Conservation (phyloP, 78 protist species). For the Planoprotostelium fungivorum region DNA sequence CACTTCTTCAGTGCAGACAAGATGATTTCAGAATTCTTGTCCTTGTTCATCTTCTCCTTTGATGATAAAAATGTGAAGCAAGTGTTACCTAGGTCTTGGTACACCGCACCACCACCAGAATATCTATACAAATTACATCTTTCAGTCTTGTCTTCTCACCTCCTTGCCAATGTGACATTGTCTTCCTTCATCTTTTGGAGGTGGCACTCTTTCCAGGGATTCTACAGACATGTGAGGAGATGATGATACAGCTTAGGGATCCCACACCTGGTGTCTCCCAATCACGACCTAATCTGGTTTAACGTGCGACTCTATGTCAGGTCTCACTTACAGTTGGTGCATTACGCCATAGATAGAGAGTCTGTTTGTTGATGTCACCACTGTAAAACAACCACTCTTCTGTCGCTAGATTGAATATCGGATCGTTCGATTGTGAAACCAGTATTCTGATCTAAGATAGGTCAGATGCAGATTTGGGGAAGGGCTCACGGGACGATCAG, state of each 20-base stretch:
- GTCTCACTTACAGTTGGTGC: conserved; percentile 49
- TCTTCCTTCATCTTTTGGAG: conserved; percentile 60
- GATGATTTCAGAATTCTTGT: conserved; percentile 30
- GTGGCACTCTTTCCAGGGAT: conserved; percentile 72
- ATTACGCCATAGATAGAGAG: conserved; percentile 72
- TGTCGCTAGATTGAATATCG: conserved; percentile 76
- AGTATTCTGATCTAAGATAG: not conserved
- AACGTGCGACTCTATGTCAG: not conserved
- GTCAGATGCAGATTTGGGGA: too few species aligned
- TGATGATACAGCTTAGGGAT: too few species aligned
- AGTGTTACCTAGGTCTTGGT: conserved; percentile 64
- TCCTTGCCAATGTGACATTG: conserved; percentile 29
- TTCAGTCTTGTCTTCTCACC: not conserved
- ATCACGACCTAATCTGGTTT: not conserved
- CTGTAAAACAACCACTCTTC: conserved; percentile 69
- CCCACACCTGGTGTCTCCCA: not conserved
- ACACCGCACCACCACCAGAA: conserved; percentile 74
- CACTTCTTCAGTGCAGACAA: conserved; percentile 6
- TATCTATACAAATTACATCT: conserved; percentile 5
- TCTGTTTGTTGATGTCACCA: conserved; percentile 25
- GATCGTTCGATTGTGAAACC: conserved; percentile 22
- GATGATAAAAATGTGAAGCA: conserved; percentile 48
- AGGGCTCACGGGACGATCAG: too few species aligned
- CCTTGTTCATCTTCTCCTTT: conserved; percentile 13
- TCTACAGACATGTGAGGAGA: conserved; percentile 71